Evolutionary conservation across 371 early-diverging fungal species (phyloP), one percentile per base, ranked within the genome.

Genomic region (Amoeboaphelidium protococcarum): DNA sequence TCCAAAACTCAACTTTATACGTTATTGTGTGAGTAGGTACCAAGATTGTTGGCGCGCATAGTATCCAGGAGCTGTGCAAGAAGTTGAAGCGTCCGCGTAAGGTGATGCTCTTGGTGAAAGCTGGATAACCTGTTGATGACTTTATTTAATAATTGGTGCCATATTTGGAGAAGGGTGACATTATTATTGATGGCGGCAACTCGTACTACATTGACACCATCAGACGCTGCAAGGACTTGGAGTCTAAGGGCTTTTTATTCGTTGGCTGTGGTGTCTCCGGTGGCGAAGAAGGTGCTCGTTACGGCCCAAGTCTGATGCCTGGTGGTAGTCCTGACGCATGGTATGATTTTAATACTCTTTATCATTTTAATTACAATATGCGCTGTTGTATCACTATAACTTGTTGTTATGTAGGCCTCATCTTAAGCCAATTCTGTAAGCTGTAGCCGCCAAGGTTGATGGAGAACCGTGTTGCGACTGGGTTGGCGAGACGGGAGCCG

Each of bases 101-200:
- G 70, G 75, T 97, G 55, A 81, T 97, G 75, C 60, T 97, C 52
- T 76, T 98, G 48, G 91, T 97, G 64, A 91, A 95, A 74, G 95
- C 96, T 45, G 98, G 97, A 45, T 47, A 57, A 13, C 79, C 96
- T 47, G 92, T 96, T 47, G 99, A 98, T 62, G 75, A 77, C 58
- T 87, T 97, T 59, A 85, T 96, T 52, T 78, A 73, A 23, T 78
- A 78, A 59, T 66, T 94, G 53, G 55, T 82, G 41, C 85, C 84
- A 27, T 67, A 68, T 67, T 65, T 96, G 43, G 80, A 81, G 56
- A 50, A 68, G 52, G 23, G 25, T 10, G 99, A 98, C 63, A 81
- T 94, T 59, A 82, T 98, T 55, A 89, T 98, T 54, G 98, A 98
- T 64, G 91, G 95, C 58, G 98, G 98, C 52, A 98, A 98, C 76